These are phyloP conservation scores for Solanum stenotomum DNA, from an alignment of 257 asterid species.

Conservation along the genomic window DNA sequence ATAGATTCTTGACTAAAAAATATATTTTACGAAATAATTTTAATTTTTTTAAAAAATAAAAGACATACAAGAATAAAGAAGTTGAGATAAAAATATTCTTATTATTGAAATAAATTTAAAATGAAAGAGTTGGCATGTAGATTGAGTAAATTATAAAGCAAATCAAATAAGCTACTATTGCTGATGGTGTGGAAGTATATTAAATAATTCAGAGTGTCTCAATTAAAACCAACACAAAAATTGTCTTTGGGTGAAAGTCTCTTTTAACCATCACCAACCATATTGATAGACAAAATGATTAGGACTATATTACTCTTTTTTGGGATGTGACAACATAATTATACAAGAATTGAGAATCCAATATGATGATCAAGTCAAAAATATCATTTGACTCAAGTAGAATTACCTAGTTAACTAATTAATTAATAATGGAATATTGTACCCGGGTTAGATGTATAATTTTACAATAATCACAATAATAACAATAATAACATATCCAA, in stretches of 20 bases:
- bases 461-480: too few relatives aligned
- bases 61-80: neutral
- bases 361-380: neutral
- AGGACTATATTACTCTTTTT: neutral
- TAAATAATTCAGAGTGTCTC: neutral
- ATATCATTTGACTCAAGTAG: neutral
- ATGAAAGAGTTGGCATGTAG: neutral
- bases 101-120: neutral
- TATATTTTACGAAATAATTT: neutral
- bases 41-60: neutral
- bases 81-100: neutral
- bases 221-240: neutral
- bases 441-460: neutral
- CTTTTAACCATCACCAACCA: neutral
- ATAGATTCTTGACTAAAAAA: neutral
- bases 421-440: neutral
- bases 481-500: neutral
- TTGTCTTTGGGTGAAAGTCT: neutral
- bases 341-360: neutral
- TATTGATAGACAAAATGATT: neutral
- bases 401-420: neutral
- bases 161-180: neutral
- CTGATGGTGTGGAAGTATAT: neutral
- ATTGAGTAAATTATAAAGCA: neutral
- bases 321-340: neutral